phyloP scores from a whole-genome alignment of 2,329 filamentous ascomycete genomes.

The Pestalotiopsis sp. region DNA sequence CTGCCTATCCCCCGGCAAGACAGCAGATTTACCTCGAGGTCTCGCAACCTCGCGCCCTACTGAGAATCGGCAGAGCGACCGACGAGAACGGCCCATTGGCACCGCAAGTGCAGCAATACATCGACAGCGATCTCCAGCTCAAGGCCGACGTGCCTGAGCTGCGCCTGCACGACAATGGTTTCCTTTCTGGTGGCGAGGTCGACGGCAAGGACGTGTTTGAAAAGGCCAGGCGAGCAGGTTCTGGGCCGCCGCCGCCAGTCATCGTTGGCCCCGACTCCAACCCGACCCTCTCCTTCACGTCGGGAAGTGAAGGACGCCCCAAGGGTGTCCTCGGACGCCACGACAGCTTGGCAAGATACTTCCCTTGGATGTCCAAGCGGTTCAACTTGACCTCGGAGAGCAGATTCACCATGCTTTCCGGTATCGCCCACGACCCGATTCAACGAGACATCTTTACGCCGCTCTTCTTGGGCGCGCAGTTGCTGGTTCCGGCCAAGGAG shows the following conservation, averaged over 20 bases:
- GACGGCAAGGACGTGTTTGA: slow-evolving; percentile 68
- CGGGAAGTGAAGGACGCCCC: slow-evolving; percentile 74
- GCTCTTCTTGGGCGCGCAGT: slow-evolving; percentile 77
- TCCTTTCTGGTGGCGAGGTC: slow-evolving; percentile 66
- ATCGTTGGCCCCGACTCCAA: slow-evolving; percentile 83
- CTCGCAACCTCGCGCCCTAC: slow-evolving; percentile 69
- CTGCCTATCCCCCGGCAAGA: slow-evolving; percentile 76
- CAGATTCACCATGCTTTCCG: slow-evolving; percentile 79
- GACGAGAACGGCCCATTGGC: slow-evolving; percentile 63
- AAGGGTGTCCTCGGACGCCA: slow-evolving; percentile 89
- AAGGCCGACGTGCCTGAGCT: slow-evolving; percentile 75
- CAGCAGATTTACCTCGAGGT: slow-evolving; percentile 85
- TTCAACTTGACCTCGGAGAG: slow-evolving; percentile 74
- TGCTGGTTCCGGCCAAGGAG: slow-evolving; percentile 78
- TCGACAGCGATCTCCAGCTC: slow-evolving; percentile 70
- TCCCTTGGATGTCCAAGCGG: slow-evolving; percentile 86
- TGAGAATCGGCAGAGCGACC: slow-evolving; percentile 72
- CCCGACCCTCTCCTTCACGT: slow-evolving; percentile 74
- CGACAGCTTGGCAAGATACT: slow-evolving; percentile 83
- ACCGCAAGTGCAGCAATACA: slow-evolving; percentile 58
- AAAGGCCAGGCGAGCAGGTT: slow-evolving; percentile 68
- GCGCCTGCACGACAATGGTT: slow-evolving; percentile 69
- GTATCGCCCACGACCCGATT: slow-evolving; percentile 77
- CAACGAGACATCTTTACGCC: slow-evolving; percentile 85
- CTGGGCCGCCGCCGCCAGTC: slow-evolving; percentile 61